Percentiles rank a stretch among this genome's conserved stretches.
Evolutionary conservation across 1,284 basidiomycete genomes (phyloP).

Genomic region (Moesziomyces globuligerus): DNA sequence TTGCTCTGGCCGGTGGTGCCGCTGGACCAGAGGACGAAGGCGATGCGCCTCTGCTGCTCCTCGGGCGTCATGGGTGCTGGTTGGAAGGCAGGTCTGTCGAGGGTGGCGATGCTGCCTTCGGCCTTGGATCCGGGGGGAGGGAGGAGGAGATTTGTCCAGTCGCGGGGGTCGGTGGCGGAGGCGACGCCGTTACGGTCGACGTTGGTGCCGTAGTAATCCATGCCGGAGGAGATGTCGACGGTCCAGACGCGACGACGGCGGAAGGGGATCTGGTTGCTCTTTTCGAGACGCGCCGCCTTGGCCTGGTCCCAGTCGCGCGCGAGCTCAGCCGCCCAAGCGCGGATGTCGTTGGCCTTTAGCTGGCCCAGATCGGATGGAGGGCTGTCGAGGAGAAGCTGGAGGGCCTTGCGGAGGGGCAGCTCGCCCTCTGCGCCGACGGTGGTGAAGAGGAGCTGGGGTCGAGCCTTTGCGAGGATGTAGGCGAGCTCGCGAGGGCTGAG

Average conservation of each 20-base stretch:
- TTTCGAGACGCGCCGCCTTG: conserved; percentile 29
- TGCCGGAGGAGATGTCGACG: conserved; percentile 37
- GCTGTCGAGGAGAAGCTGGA: conserved; percentile 46
- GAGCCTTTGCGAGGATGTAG: conserved; percentile 66
- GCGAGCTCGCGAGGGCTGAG: conserved; percentile 67
- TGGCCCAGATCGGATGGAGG: conserved; percentile 33
- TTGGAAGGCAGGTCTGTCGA: conserved; percentile 27
- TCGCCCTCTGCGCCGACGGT: conserved; percentile 54
- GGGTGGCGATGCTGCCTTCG: conserved; percentile 36
- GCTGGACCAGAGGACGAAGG: conserved; percentile 66
- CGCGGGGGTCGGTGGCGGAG: conserved; percentile 45
- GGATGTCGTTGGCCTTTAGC: conserved; percentile 25
- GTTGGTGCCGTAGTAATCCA: conserved; percentile 53
- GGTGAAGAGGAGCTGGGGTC: conserved; percentile 66
- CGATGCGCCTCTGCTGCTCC: conserved; percentile 49
- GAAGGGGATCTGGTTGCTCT: conserved; percentile 36
- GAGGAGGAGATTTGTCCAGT: conserved; percentile 50
- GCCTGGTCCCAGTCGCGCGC: conserved; percentile 47
- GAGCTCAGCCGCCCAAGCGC: conserved; percentile 42
- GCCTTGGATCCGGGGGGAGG: conserved; percentile 46
- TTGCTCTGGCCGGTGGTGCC: conserved; percentile 68
- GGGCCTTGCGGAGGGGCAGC: conserved; percentile 50
- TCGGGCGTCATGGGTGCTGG: conserved; percentile 32
- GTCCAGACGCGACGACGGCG: conserved; percentile 42
- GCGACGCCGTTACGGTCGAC: conserved; percentile 35